Percentiles rank a stretch among this genome's conserved stretches.
phyloP scores from a whole-genome alignment of 1,284 basidiomycete genomes.

The Schizophyllum amplum region DNA sequence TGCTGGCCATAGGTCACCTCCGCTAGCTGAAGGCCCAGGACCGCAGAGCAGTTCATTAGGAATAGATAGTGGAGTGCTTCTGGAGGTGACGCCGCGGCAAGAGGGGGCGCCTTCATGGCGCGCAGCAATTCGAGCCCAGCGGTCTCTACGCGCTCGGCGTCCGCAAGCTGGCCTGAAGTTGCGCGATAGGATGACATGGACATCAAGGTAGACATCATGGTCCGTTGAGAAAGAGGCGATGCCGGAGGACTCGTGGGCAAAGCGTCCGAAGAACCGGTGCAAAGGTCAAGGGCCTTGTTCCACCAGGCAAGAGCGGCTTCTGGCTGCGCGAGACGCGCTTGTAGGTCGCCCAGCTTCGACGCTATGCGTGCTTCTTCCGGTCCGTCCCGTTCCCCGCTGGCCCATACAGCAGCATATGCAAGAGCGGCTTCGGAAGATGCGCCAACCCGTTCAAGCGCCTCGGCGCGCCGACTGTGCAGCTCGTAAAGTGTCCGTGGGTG shows the following conservation, averaged over 20 bases:
- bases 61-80: conserved; percentile 60
- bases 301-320: conserved; percentile 60
- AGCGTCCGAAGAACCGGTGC: conserved; percentile 18
- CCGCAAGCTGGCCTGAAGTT: conserved; percentile 50
- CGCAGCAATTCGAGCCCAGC: conserved; percentile 62
- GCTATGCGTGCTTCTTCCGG: conserved; percentile 48
- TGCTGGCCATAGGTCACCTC: conserved; percentile 62
- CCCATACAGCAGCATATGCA: background rate
- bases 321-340: conserved; percentile 40
- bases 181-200: conserved; percentile 70
- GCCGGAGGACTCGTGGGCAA: conserved; percentile 38
- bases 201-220: conserved; percentile 55
- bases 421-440: conserved; percentile 21
- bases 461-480: conserved; percentile 55
- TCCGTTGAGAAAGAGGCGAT: conserved; percentile 63
- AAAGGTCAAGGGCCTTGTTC: conserved; percentile 45
- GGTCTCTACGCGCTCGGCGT: conserved; percentile 65
- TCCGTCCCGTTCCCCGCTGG: conserved; percentile 17
- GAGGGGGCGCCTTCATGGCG: conserved; percentile 45
- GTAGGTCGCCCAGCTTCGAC: conserved; percentile 58
- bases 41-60: conserved; percentile 63
- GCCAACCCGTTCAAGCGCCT: conserved; percentile 62
- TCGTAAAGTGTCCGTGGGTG: conserved; percentile 48
- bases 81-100: conserved; percentile 38
- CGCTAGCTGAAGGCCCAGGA: conserved; percentile 68